These are phyloP conservation scores for Setaria italica DNA, from an alignment of 202 grass and related monocot species.

Conservation along the genomic window DNA sequence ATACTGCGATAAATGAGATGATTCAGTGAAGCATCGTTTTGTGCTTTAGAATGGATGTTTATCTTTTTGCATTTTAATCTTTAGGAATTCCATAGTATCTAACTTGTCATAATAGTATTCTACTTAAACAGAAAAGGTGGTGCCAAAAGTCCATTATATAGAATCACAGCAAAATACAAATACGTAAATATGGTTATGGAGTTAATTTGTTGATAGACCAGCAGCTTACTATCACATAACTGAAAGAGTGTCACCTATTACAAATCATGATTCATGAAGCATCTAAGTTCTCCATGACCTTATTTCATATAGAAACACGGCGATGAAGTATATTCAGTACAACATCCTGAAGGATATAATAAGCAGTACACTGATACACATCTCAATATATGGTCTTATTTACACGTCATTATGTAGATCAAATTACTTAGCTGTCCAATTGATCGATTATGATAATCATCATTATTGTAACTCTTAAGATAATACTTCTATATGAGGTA, in stretches of 20 bases:
- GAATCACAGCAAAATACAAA: constrained; percentile 18
- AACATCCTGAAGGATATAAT: constrained; percentile 36
- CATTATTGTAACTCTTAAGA: constrained; percentile 49
- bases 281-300: constrained; percentile 44
- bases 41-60: neutral
- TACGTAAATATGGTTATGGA: constrained; percentile 16
- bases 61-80: neutral
- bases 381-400: constrained; percentile 51
- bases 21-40: neutral
- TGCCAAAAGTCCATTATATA: constrained; percentile 6
- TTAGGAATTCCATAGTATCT: neutral
- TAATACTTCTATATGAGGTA: constrained; percentile 48
- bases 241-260: constrained; percentile 40
- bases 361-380: constrained; percentile 46
- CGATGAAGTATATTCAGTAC: constrained; percentile 49
- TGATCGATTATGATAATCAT: constrained; percentile 36
- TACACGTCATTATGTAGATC: constrained; percentile 46
- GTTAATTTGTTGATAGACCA: constrained; percentile 4
- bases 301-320: constrained; percentile 47
- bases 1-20: neutral
- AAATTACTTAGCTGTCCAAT: constrained; percentile 56
- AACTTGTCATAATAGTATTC: neutral
- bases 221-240: constrained; percentile 13
- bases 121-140: neutral
- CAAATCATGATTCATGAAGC: constrained; percentile 49